These are phyloP conservation scores for Anthracocystis panici-leucophaei DNA, from an alignment of 1,284 basidiomycete species.

Conservation along the genomic window DNA sequence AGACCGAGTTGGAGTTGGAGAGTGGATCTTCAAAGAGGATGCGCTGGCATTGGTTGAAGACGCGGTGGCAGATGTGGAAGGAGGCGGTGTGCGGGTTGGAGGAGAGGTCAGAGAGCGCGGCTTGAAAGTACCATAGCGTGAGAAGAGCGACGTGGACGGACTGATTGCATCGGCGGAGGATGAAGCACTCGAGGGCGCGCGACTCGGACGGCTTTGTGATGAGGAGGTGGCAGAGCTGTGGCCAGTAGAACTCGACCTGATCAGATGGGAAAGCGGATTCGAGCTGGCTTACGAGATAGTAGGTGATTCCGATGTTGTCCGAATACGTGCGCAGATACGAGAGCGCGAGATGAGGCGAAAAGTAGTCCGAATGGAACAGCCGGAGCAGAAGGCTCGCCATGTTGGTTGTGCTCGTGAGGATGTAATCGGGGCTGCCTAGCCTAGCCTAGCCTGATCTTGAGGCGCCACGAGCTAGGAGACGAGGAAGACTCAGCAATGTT, in stretches of 20 bases:
- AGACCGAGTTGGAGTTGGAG: conserved; percentile 35
- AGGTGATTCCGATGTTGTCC: conserved; percentile 69
- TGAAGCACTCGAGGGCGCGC: conserved; percentile 64
- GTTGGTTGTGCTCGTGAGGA: not conserved
- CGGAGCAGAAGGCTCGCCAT: conserved; percentile 68
- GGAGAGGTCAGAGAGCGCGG: conserved; percentile 64
- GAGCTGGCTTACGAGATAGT: conserved; percentile 65
- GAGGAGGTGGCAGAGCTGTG: conserved; percentile 68
- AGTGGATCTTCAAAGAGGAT: conserved; percentile 89
- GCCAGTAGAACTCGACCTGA: conserved; percentile 69
- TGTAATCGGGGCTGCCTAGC: not conserved
- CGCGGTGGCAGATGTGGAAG: conserved; percentile 91
- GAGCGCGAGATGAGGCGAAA: conserved; percentile 67
- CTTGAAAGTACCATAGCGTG: conserved; percentile 69
- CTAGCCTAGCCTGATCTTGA: not conserved
- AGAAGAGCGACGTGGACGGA: conserved; percentile 66
- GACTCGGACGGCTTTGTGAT: conserved; percentile 64
- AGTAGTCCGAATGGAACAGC: conserved; percentile 68
- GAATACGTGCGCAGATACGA: conserved; percentile 66
- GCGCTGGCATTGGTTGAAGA: conserved; percentile 92
- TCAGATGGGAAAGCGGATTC: conserved; percentile 54
- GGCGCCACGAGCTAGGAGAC: not conserved
- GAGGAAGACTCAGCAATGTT: not conserved
- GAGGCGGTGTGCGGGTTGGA: conserved; percentile 77
- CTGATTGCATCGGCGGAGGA: conserved; percentile 64